Base-by-base conservation (phyloP, 1,139 yeast species). In the Hansenula lynferdii region DNA sequence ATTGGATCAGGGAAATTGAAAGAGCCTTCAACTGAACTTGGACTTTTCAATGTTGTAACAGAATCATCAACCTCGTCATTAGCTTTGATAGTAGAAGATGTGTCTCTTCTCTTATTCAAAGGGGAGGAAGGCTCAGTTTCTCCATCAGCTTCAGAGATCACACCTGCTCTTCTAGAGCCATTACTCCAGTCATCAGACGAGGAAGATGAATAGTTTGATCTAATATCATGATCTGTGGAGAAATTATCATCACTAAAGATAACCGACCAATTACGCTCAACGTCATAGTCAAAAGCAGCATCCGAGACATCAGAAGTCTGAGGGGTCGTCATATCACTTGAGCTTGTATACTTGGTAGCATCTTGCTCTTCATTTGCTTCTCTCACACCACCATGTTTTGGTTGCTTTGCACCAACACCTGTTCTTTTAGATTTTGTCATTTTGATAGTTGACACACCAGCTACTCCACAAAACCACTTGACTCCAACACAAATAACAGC, bases 201-300 rank as follows among this genome's bases (percentile, higher is more conserved):
- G 6, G 49, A 47, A 8, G n/a, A n/a, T n/a, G 49, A 49, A n/a
- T 36, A 38, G 28, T 42, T 46, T n/a, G 54, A 49, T 42, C 49
- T 46, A 15, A 40, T 23, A 30, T 53, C 56, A 28, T 43, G 42
- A 32, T 50, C 56, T 7, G 54, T 51, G 15, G 54, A 51, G 37
- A 37, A 37, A 38, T 46, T 52, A 28, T 53, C 57, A 36, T 53
- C 56, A 4, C 54, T 53, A 37, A 51, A 52, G 16, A 53, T 49
- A 40, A 50, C 29, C 6, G 56, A 52, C 56, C 56, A 52, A 38
- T 50, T 50, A 17, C 43, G 41, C 15, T 44, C 50, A 22, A 48
- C 36, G 11, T 47, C 53, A 22, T 44, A 46, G 28, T 38, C 36
- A 34, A 47, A 44, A 17, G 38, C 37, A 2, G 47, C 36, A 18